These are phyloP conservation scores for Knoxdaviesia capensis DNA, from an alignment of 2,329 filamentous ascomycete genomes.

Conservation along the genomic window DNA sequence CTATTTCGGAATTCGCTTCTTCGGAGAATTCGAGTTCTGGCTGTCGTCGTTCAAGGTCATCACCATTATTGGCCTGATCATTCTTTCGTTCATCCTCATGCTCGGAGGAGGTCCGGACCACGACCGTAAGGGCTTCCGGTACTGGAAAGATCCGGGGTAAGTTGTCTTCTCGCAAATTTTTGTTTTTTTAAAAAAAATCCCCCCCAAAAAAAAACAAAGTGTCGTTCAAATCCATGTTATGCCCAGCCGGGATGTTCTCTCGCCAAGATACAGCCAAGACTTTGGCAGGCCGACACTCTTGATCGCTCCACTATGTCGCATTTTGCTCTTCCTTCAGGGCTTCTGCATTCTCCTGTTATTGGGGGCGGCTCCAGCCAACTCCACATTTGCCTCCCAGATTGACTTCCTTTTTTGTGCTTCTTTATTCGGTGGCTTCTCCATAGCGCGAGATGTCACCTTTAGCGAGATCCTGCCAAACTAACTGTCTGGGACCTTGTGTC, in stretches of 20 bases:
- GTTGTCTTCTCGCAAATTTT: neutral
- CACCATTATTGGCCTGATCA: slow-evolving; percentile 43
- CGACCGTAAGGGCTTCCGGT: slow-evolving; percentile 42
- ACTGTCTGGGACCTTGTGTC: no score
- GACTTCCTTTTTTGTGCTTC: no score
- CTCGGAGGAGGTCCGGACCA: slow-evolving; percentile 44
- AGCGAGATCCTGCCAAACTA: neutral
- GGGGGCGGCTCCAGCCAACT: no score
- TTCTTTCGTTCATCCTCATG: slow-evolving; percentile 42
- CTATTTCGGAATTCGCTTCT: slow-evolving; percentile 48
- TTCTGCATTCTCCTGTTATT: no score
- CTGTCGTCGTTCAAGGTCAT: slow-evolving; percentile 47
- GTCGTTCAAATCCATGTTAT: no score
- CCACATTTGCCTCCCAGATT: no score
- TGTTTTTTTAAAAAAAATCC: no score
- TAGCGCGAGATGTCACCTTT: neutral
- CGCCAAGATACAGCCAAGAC: slow-evolving; percentile 7
- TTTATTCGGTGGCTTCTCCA: slow-evolving; percentile 8
- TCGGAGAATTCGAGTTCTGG: slow-evolving; percentile 46
- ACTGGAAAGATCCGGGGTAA: slow-evolving; percentile 41
- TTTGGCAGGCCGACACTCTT: no score
- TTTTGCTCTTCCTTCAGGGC: no score
- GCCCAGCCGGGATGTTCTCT: slow-evolving; percentile 9
- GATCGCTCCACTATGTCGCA: no score
- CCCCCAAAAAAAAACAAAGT: no score